Base-by-base conservation (phyloP, 2,329 filamentous ascomycete genomes). In the Penicillium crustosum region DNA sequence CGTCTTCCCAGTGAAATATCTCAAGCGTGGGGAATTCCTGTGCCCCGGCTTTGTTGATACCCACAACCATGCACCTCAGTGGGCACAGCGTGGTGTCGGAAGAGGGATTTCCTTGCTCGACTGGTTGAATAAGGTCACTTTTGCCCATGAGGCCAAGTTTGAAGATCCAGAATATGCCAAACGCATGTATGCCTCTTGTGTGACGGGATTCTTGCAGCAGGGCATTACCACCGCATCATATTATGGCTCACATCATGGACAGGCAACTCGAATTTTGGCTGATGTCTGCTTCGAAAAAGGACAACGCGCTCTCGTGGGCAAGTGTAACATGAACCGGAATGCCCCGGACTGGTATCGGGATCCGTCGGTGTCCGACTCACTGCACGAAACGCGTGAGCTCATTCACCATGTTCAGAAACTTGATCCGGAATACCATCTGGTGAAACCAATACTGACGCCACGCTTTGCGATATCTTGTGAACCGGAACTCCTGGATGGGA, bases 11-110 rank as follows among this genome's bases (percentile, higher is more conserved):
- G 53, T 75, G 21, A 71, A 68, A 53, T 59, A 64, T 49, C 66
- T 76, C 2, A 51, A 57, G 1, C 60, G 66, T 4, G 66, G 66
- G 12, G 60, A 74, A 31, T 74, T 75, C 48, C 55, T 75, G 21
- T 65, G 68, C 49, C 73, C 72, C 0, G 71, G 70, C 15, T 75
- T 75, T 59, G 75, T 89, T 53, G 86, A 89, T 73, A 88, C 86
- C 1, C 87, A 89, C 70, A 87, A 87, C 59, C 87, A 89, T 66
- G 86, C 87, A 0, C 86, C 86, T 2, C 80, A 82, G 70, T 82
- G 77, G 75, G 71, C 77, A 23, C 78, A 79, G 60, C 74, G 78
- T 19, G 78, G 78, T 6, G 67, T 76, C 3, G 78, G 78, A 6
- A 75, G 76, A 52, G 77, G 77, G 7, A 61, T 66, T 41, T 65